Base-by-base conservation (phyloP, 1,284 basidiomycete genomes). In the Lentinula novae-zelandiae region DNA sequence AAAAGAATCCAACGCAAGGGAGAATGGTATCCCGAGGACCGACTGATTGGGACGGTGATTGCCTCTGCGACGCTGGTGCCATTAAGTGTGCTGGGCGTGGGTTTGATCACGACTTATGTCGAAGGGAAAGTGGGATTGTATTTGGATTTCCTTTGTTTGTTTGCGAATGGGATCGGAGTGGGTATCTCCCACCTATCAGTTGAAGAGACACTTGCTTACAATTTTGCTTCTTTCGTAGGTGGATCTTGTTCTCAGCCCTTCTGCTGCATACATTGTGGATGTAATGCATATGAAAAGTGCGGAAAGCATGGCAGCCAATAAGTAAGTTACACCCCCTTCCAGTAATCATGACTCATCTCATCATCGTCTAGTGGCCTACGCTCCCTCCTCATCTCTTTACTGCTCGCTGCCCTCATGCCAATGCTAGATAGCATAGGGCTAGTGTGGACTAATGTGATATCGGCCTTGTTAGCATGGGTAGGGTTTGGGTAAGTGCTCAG, bases 191-290 rank as follows among this genome's bases (percentile, higher is more conserved):
- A 17, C 17, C 8, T 31, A 2, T 44, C 31, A 58, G 7, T 42
- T 51, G 12, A 39, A 51, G 15, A 15, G 5, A 15, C 27, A 27
- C 27, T 27, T 7, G 17, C n/a, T 33, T 5, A 9, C 15, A 17
- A 22, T 22, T 9, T 5, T n/a, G 0, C 46, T 17, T 13, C 27
- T 33, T 10, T 20, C 8, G 8, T 38, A 76, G 81, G 78, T 77
- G 61, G 79, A 73, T 46, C 70, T 83, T 52, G 73, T 80, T 5
- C 69, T 88, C 5, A 77, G 78, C 0, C 82, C 84, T 0, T 67
- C 77, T 0, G 78, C 82, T 48, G 79, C 86, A 7, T 88, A 87
- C 68, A 70, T 73, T 22, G 81, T 89, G 15, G 87, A 89, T 64
- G 70, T 82, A 12, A 67, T 84, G 68, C 83, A 82, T 46, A 67